Percentiles rank a stretch among this genome's conserved stretches.
Evolutionary conservation across 1,284 basidiomycete genomes (phyloP).

Genomic region (Vanrija humicola): DNA sequence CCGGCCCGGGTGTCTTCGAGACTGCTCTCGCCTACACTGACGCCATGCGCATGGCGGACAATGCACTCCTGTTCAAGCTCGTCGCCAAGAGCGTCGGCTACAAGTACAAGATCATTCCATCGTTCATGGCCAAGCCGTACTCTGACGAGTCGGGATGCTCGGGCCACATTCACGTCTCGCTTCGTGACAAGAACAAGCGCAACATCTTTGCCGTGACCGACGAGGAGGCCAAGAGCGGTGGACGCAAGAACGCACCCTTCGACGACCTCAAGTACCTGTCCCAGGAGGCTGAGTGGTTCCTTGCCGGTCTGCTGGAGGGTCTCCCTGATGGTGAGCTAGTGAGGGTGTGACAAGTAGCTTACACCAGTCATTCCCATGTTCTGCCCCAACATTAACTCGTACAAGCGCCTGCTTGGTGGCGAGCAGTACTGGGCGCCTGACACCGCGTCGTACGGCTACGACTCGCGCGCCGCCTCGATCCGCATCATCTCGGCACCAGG

Average conservation of each 20-base stretch:
- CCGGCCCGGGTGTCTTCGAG: constrained; percentile 85
- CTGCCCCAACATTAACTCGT: constrained; percentile 93
- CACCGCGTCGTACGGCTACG: constrained; percentile 82
- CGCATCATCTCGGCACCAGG: constrained; percentile 88
- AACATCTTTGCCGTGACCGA: constrained; percentile 68
- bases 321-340: constrained; percentile 69
- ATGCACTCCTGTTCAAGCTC: constrained; percentile 89
- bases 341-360: too few relatives aligned
- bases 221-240: constrained; percentile 59
- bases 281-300: constrained; percentile 80
- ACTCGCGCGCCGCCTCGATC: constrained; percentile 85
- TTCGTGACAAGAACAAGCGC: constrained; percentile 64
- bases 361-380: constrained; percentile 53
- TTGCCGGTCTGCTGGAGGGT: constrained; percentile 85
- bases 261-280: constrained; percentile 81
- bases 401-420: constrained; percentile 93
- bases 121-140: constrained; percentile 98
- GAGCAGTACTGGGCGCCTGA: constrained; percentile 93
- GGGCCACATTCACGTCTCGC: constrained; percentile 87
- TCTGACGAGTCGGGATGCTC: constrained; percentile 80
- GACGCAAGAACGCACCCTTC: constrained; percentile 64
- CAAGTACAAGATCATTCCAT: constrained; percentile 80
- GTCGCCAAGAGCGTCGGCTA: constrained; percentile 88
- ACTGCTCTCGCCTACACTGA: constrained; percentile 88
- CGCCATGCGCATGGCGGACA: constrained; percentile 84